phyloP scores from a whole-genome alignment of 345 rosid genomes.

The Pelargonium nanum region DNA sequence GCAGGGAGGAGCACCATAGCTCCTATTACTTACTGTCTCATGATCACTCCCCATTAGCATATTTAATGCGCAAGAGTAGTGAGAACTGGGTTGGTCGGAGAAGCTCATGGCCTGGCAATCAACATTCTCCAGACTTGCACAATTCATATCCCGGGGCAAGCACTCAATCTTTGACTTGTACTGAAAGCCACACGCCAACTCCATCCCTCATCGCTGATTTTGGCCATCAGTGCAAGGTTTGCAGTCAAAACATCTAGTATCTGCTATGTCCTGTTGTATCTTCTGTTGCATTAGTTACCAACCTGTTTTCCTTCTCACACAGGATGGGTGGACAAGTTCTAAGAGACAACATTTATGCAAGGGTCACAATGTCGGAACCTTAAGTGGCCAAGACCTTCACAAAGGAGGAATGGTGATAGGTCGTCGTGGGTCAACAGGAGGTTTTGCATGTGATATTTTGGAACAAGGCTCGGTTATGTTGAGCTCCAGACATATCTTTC shows the following conservation, averaged over 20 bases:
- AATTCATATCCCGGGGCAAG: conserved; percentile 43
- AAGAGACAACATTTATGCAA: conserved; percentile 8
- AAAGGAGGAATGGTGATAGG: conserved; percentile 3
- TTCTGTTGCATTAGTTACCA: background rate
- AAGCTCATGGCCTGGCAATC: conserved; percentile 26
- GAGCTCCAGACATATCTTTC: conserved; percentile 5
- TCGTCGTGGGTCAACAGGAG: conserved; percentile 5
- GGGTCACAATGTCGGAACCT: conserved; percentile 8
- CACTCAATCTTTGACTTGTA: conserved; percentile 26
- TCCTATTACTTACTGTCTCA: conserved; percentile 51
- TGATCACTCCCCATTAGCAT: conserved; percentile 33
- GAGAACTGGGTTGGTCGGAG: conserved; percentile 35
- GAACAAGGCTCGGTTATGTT: conserved; percentile 7
- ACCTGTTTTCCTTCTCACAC: background rate
- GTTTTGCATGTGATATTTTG: conserved; percentile 7
- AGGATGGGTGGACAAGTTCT: conserved; percentile 25
- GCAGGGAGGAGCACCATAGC: conserved; percentile 61
- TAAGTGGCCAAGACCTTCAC: conserved; percentile 14
- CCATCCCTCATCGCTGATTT: conserved; percentile 25
- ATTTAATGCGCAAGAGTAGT: conserved; percentile 30
- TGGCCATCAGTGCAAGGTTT: conserved; percentile 41
- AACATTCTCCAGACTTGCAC: conserved; percentile 26
- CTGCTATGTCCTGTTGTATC: background rate
- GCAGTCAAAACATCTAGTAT: background rate
- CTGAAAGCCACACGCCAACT: conserved; percentile 21